These are phyloP conservation scores for Citrus medica DNA, from an alignment of 345 rosid species.

Conservation along the genomic window DNA sequence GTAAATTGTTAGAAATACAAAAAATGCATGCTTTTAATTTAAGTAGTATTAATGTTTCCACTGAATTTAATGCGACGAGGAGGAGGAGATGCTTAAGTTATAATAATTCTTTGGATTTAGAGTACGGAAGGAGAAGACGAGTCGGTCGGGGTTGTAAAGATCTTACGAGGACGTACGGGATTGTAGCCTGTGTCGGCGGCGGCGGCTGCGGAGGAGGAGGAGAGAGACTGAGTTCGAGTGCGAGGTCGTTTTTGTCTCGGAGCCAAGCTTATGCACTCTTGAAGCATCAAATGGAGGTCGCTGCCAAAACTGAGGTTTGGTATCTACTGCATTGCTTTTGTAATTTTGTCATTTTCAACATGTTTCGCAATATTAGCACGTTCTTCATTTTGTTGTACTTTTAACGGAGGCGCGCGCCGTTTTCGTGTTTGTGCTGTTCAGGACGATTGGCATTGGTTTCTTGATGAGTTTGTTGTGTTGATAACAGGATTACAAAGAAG, in stretches of 20 bases:
- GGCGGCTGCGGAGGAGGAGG: not conserved
- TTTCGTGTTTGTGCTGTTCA: not conserved
- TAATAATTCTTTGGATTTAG: not conserved
- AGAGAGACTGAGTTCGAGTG: slow-evolving; percentile 28
- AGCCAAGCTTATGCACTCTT: slow-evolving; percentile 59
- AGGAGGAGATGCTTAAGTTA: slow-evolving; percentile 13
- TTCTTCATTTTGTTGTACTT: no score
- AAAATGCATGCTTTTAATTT: slow-evolving; percentile 38
- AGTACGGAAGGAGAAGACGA: slow-evolving; percentile 11
- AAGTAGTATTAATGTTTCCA: slow-evolving; percentile 23
- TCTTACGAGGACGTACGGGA: slow-evolving; percentile 19
- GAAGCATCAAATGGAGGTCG: slow-evolving; percentile 68
- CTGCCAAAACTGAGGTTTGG: slow-evolving; percentile 60
- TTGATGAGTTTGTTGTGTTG: not conserved
- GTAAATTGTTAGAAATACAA: not conserved
- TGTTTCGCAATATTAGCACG: not conserved
- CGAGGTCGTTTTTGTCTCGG: slow-evolving; percentile 37
- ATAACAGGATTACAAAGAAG: slow-evolving; percentile 61
- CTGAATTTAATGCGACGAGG: slow-evolving; percentile 27
- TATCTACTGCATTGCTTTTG: not conserved
- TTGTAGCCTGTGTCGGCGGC: slow-evolving; percentile 40
- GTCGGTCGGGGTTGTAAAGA: slow-evolving; percentile 10
- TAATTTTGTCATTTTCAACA: not conserved
- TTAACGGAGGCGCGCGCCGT: not conserved
- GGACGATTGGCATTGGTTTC: not conserved